Conservation (phyloP, 176 grass and related monocot species). For the Oryza nivara region DNA sequence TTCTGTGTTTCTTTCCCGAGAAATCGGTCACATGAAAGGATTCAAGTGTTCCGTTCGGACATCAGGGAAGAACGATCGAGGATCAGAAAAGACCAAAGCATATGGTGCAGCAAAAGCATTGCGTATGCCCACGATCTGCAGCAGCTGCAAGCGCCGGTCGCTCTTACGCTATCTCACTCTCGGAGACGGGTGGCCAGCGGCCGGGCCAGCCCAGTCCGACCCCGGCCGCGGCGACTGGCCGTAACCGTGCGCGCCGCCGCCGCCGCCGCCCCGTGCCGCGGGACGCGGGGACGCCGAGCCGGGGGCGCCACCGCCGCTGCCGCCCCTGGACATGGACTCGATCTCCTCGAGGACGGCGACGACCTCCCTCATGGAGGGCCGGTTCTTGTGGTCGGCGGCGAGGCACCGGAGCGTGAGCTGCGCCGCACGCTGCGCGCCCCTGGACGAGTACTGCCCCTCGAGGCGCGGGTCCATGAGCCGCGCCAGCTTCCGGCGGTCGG, state of each 20-base stretch:
- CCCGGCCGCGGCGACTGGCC: slow-evolving; percentile 18
- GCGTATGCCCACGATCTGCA: neutral
- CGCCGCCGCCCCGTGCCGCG: neutral
- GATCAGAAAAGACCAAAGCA: neutral
- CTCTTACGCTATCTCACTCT: slow-evolving; percentile 12
- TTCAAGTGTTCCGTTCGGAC: neutral
- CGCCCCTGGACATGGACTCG: slow-evolving; percentile 47
- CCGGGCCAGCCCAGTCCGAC: slow-evolving; percentile 37
- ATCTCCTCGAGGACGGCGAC: slow-evolving; percentile 56
- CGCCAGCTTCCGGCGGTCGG: slow-evolving; percentile 52
- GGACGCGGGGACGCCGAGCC: slow-evolving; percentile 42
- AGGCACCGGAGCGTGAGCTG: slow-evolving; percentile 66
- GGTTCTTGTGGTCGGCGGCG: slow-evolving; percentile 57
- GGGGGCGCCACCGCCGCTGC: neutral
- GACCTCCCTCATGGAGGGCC: slow-evolving; percentile 75
- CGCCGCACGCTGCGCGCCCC: slow-evolving; percentile 53
- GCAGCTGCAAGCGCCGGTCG: neutral
- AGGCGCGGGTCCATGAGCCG: slow-evolving; percentile 72
- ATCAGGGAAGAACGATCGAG: neutral
- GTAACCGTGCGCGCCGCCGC: neutral
- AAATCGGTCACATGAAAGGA: neutral
- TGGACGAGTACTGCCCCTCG: slow-evolving; percentile 60
- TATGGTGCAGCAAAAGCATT: neutral
- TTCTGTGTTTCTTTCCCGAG: neutral
- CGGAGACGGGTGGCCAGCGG: slow-evolving; percentile 17